Evolutionary conservation across 345 rosid species (phyloP).

Genomic region (Euphorbia tirucalli): DNA sequence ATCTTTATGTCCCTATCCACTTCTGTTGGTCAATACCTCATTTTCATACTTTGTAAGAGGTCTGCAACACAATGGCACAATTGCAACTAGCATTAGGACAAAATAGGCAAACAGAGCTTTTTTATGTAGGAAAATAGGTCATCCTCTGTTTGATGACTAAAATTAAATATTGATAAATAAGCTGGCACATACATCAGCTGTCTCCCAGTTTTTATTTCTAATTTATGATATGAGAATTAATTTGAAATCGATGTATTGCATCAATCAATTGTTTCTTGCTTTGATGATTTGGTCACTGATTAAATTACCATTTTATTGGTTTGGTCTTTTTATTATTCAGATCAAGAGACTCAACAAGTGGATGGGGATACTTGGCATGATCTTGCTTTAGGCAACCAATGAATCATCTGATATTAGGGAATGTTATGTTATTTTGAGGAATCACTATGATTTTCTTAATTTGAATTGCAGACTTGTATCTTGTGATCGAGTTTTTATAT

Average conservation of each 20-base stretch:
- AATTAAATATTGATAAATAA: neutral
- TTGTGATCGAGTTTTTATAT: too few species aligned
- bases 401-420: constrained; percentile 11
- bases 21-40: neutral
- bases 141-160: neutral
- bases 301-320: neutral
- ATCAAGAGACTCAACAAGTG: constrained; percentile 64
- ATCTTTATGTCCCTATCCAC: neutral
- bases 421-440: neutral
- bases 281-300: neutral
- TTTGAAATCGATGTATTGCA: neutral
- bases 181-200: too few species aligned
- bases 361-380: constrained; percentile 80
- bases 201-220: too few species aligned
- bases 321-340: constrained; percentile 36
- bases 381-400: constrained; percentile 66
- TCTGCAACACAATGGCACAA: neutral
- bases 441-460: neutral
- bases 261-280: neutral
- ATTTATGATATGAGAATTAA: neutral
- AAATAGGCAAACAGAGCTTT: neutral
- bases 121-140: too few species aligned
- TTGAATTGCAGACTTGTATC: neutral
- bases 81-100: neutral
- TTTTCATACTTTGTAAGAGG: too few species aligned